Evolutionary conservation across 805 yeast species (phyloP), one percentile per base, ranked within the genome.

Genomic region (Brettanomyces naardenensis): DNA sequence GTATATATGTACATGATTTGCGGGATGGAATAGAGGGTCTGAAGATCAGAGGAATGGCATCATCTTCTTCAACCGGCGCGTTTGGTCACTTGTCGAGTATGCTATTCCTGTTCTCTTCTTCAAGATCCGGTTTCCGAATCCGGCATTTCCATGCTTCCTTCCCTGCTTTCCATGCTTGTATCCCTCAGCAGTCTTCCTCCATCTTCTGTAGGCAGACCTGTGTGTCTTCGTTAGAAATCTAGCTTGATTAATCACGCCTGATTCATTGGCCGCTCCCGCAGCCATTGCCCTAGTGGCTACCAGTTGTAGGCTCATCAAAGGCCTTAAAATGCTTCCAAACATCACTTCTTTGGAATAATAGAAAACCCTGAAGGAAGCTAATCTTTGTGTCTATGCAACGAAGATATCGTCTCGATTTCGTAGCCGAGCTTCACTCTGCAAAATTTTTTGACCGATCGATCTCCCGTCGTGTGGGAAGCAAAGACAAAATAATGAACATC

Each of bases 61-160:
- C 35, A 78, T 59, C 51, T 71, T 76, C 51, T 65, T 70, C 44
- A 80, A 54, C 54, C 76, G 80, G 51, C 73, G 74, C 35, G 73
- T 64, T 52, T 81, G 87, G 19, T 68, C 63, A 19, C 67, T 64
- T 22, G 62, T 68, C 28, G 78, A 85, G 48, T 62, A 55, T 6
- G 69, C 74, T 47, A 69, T 80, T 22, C 76, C 81, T 46, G 77
- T 73, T 59, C 81, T 67, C 49, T 69, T 70, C 43, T 74, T 65
- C 52, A 82, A 61, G 19, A 73, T 67, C 36, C 78, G 69, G 29
- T 73, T 64, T 23, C 88, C 71, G 81, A 92, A 89, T 18, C 95
- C 89, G 2, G 88, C 85, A 53, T 89, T 89, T 36, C 97, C 96
- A 58, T 89, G 97, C 47, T 84, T 82, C 65, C 95, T 75, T 9